These are phyloP conservation scores for Hibiscus trionum DNA, from an alignment of 345 rosid genomes.

Conservation along the genomic window DNA sequence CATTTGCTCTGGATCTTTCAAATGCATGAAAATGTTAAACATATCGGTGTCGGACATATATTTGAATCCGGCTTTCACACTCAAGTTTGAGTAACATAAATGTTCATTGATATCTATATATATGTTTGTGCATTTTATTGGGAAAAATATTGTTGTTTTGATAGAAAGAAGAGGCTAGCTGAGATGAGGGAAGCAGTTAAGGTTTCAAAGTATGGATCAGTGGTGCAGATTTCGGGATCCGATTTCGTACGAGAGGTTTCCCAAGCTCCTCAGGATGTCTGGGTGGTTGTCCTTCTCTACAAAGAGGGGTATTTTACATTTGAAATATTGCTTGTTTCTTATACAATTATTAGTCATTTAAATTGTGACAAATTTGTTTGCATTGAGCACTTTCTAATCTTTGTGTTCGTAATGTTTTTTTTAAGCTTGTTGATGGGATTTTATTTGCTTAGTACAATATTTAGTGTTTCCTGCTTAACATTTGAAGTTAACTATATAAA, in stretches of 20 bases:
- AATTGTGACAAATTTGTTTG: not conserved
- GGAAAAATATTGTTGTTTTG: constrained; percentile 6
- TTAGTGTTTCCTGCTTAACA: not conserved
- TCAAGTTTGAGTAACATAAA: no score
- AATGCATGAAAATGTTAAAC: not conserved
- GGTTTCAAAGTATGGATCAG: constrained; percentile 58
- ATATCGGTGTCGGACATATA: not conserved
- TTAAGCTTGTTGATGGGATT: no score
- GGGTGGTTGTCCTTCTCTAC: constrained; percentile 91
- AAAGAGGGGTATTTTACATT: constrained; percentile 69
- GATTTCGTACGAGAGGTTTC: constrained; percentile 90
- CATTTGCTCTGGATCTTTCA: not conserved
- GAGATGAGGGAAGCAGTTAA: constrained; percentile 77
- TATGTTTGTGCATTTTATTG: not conserved
- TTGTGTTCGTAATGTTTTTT: not conserved
- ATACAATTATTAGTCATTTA: not conserved
- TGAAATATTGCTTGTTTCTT: not conserved
- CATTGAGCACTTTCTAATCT: not conserved
- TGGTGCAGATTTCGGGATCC: constrained; percentile 80
- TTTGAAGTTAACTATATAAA: not conserved
- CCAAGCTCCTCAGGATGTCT: constrained; percentile 83
- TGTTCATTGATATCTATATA: not conserved
- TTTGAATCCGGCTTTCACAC: not conserved
- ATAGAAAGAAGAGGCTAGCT: constrained; percentile 83
- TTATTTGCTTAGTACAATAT: not conserved